Evolutionary conservation across 129 eudicot species (phyloP).

Genomic region (Pittosporum tobira): DNA sequence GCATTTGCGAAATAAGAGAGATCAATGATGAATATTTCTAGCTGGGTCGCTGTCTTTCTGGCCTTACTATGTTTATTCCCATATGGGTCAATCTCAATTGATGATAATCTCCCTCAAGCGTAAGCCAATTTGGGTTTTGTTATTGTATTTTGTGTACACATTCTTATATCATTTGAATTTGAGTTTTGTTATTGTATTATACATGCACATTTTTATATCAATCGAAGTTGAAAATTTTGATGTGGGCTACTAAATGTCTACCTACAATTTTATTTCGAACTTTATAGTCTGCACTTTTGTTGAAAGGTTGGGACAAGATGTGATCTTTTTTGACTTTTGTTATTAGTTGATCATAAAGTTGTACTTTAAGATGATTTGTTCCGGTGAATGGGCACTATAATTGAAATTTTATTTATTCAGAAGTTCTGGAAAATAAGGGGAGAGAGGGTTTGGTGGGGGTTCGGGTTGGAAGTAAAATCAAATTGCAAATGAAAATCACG

Average conservation of each 20-base stretch:
- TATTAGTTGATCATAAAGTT: not conserved
- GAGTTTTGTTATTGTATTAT: too few relatives aligned
- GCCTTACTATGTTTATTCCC: constrained; percentile 23
- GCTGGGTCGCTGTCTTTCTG: constrained; percentile 25
- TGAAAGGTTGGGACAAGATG: not conserved
- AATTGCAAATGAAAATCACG: not conserved
- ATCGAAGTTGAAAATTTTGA: too few relatives aligned
- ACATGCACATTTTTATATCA: too few relatives aligned
- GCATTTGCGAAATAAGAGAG: constrained; percentile 37
- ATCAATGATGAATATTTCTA: constrained; percentile 48
- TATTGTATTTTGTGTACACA: not conserved
- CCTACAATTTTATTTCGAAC: too few relatives aligned
- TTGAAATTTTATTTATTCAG: too few relatives aligned
- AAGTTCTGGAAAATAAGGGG: too few relatives aligned
- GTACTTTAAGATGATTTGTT: too few relatives aligned
- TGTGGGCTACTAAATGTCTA: too few relatives aligned
- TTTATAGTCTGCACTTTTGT: too few relatives aligned
- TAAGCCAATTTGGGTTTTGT: constrained; percentile 22
- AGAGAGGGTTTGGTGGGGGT: too few relatives aligned
- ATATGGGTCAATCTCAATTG: constrained; percentile 44
- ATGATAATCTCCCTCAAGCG: constrained; percentile 71
- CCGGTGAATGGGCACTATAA: too few relatives aligned
- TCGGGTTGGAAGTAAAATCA: not conserved
- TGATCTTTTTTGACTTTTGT: not conserved
- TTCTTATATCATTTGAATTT: too few relatives aligned